phyloP scores from a whole-genome alignment of 768 basidiomycete genomes.

The Tubosaeta sp. region DNA sequence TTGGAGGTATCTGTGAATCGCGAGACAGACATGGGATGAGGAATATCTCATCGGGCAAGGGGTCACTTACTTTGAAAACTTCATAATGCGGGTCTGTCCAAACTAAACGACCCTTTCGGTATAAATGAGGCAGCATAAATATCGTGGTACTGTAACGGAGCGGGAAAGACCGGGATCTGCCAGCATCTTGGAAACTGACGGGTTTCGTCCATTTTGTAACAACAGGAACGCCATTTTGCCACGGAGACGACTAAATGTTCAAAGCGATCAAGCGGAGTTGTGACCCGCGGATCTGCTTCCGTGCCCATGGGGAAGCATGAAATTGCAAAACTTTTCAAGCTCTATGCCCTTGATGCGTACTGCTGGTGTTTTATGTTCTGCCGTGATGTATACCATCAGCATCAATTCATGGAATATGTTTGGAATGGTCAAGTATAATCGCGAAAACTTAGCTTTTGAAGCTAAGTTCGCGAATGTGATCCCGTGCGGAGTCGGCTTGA shows the following conservation, averaged over 20 bases:
- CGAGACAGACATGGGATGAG: background rate
- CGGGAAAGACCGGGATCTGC: slow-evolving; percentile 13
- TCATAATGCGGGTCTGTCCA: slow-evolving; percentile 37
- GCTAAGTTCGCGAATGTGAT: too few species aligned
- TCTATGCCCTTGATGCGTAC: background rate
- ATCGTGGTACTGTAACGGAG: background rate
- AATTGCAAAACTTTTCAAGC: background rate
- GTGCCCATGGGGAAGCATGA: background rate
- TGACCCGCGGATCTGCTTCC: background rate
- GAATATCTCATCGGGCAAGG: background rate
- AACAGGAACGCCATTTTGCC: background rate
- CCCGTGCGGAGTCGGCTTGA: too few species aligned
- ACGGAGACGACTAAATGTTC: background rate
- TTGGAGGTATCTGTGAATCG: slow-evolving; percentile 51
- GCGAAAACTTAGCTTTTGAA: too few species aligned
- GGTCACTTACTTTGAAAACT: slow-evolving; percentile 50
- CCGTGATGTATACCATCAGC: too few species aligned
- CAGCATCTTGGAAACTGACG: slow-evolving; percentile 5
- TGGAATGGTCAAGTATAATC: too few species aligned
- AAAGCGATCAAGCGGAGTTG: slow-evolving; percentile 1
- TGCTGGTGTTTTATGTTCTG: too few species aligned
- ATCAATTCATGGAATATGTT: too few species aligned
- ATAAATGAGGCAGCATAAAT: background rate
- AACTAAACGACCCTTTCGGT: background rate
- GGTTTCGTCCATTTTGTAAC: background rate